Evolutionary conservation across 2,329 filamentous ascomycete species (phyloP).

Genomic region (Ophiostoma sp.): DNA sequence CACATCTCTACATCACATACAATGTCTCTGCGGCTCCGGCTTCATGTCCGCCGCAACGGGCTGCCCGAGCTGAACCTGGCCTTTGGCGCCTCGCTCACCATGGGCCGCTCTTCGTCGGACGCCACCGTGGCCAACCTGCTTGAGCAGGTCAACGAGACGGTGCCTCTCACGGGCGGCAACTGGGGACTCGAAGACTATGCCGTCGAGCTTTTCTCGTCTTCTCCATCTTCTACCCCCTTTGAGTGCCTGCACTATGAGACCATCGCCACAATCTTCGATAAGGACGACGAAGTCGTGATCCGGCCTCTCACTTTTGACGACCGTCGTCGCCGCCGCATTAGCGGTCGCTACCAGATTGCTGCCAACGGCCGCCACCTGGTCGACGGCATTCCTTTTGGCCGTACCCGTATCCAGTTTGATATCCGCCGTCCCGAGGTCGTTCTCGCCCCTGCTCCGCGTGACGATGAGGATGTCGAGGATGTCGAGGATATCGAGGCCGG

Average conservation of each 20-base stretch:
- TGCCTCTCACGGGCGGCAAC: constrained; percentile 73
- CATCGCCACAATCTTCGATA: constrained; percentile 63
- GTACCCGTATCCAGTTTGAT: constrained; percentile 42
- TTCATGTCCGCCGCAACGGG: constrained; percentile 66
- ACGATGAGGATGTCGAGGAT: background rate
- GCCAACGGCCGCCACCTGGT: constrained; percentile 72
- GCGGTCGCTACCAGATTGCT: constrained; percentile 77
- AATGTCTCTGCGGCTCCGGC: constrained; percentile 54
- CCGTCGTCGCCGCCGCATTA: constrained; percentile 63
- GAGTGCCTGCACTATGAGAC: constrained; percentile 84
- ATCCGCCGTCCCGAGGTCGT: constrained; percentile 2
- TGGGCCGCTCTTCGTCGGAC: constrained; percentile 36
- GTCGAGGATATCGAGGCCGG: background rate
- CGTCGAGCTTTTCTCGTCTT: constrained; percentile 57
- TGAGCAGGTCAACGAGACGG: constrained; percentile 68
- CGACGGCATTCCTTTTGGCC: constrained; percentile 80
- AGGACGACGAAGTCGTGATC: constrained; percentile 76
- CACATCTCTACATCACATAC: background rate
- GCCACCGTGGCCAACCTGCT: constrained; percentile 72
- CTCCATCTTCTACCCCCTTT: constrained; percentile 51
- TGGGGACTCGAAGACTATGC: constrained; percentile 90
- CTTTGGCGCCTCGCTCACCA: constrained; percentile 53
- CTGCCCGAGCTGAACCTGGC: constrained; percentile 68
- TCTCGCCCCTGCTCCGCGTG: background rate
- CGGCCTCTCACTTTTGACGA: constrained; percentile 51